phyloP scores from a whole-genome alignment of 768 basidiomycete species.

The Lepiota subincarnata region DNA sequence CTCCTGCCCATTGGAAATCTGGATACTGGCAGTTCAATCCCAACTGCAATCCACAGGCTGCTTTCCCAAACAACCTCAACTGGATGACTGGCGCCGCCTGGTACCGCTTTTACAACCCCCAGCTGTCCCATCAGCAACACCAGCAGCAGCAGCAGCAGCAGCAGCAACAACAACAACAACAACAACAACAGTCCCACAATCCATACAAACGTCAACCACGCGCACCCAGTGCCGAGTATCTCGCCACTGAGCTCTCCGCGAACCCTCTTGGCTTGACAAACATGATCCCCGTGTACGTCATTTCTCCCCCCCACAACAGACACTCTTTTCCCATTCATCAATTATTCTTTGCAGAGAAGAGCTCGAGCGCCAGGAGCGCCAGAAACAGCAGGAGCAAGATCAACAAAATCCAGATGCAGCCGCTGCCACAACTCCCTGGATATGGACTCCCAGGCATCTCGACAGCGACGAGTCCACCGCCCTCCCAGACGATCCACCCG shows the following conservation, averaged over 20 bases:
- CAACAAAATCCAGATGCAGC: too few relatives aligned
- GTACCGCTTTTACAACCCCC: slow-evolving; percentile 15
- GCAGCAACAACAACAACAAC: too few relatives aligned
- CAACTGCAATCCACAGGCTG: slow-evolving; percentile 27
- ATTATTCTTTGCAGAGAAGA: slow-evolving; percentile 26
- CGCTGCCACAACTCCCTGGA: too few relatives aligned
- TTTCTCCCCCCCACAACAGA: neutral
- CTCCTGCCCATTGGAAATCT: slow-evolving; percentile 46
- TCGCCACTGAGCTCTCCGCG: slow-evolving; percentile 49
- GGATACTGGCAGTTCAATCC: slow-evolving; percentile 54
- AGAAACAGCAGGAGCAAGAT: too few relatives aligned
- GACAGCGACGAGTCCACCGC: too few relatives aligned
- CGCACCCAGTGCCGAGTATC: slow-evolving; percentile 62
- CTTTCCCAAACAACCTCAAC: slow-evolving; percentile 19
- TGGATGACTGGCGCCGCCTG: slow-evolving; percentile 43
- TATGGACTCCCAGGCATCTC: too few relatives aligned
- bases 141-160: slow-evolving; percentile 21
- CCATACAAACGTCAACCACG: slow-evolving; percentile 65
- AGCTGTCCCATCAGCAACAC: slow-evolving; percentile 10
- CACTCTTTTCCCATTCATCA: too few relatives aligned
- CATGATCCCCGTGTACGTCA: slow-evolving; percentile 61
- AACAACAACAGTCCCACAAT: slow-evolving; percentile 30
- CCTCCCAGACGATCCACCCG: too few relatives aligned
- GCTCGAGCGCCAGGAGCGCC: slow-evolving; percentile 25
- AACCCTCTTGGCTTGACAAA: slow-evolving; percentile 64